These are phyloP conservation scores for Phoma sp. DNA, from an alignment of 2,329 filamentous ascomycete genomes.

Conservation along the genomic window DNA sequence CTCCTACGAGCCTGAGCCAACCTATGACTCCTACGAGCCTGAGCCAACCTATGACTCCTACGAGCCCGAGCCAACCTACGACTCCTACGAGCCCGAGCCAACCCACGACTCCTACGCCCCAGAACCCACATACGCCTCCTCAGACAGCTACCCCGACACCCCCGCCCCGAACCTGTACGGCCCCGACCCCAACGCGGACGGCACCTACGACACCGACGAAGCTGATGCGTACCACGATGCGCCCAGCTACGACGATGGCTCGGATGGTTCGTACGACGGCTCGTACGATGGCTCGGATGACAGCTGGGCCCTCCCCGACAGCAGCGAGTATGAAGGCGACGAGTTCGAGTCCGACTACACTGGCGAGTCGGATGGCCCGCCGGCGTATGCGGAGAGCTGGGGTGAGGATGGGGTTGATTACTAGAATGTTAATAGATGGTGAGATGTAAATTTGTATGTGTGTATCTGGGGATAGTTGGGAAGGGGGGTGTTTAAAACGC, in stretches of 20 bases:
- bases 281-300: neutral
- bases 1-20: neutral
- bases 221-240: neutral
- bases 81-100: too few species aligned
- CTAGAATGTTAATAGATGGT: neutral
- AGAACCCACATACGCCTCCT: neutral
- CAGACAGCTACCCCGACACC: neutral
- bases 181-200: neutral
- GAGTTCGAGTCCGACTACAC: slow-evolving; percentile 4
- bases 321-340: slow-evolving; percentile 5
- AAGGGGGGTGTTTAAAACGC: too few species aligned
- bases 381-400: neutral
- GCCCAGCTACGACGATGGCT: neutral
- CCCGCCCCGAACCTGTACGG: neutral
- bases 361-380: neutral
- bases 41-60: neutral
- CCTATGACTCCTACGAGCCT: too few species aligned
- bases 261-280: neutral
- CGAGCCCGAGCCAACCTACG: too few species aligned
- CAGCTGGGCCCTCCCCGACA: neutral
- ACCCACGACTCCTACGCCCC: too few species aligned
- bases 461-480: too few species aligned
- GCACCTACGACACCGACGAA: neutral
- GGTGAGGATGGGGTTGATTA: slow-evolving; percentile 6
- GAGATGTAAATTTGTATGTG: too few species aligned